Evolutionary conservation across 129 eudicot species (phyloP), one percentile per base, ranked within the genome.

Genomic region (Helianthus annuus): DNA sequence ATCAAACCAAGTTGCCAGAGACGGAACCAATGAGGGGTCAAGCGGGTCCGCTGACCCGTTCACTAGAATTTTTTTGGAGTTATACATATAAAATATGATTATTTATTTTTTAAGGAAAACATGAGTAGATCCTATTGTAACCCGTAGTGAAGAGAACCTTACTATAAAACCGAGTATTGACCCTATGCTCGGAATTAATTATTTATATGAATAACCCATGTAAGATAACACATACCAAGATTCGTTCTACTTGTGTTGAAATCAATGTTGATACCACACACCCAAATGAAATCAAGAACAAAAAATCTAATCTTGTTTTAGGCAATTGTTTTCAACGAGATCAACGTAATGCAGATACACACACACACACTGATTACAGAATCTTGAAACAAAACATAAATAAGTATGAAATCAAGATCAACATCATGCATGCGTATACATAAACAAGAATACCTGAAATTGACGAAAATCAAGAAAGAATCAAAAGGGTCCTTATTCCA

Each of bases 401-500:
- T 29, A 34, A 60, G 14, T 17, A 6, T 44, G 16, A 72, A 59
- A 72, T 66, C 60, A 55, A 39, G 66, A 19, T 56, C 32, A 46
- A 42, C 32, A 64, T 14, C 9, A 40, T 17, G 34, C 69, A 64
- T 22, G 42, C 15, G 51, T 10, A 69, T 9, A 8, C 11, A 68
- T 0, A 61, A 24, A 61, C 0, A 42, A 59, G 19, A 39, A 38
- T 16, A 72, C 22, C 17, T 77, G 72, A 61, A 61, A 49, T 29
- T 5, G 71, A 70, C 51, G 38, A 54, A 77, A 45, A 53, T 42
- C 72, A 64, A 11, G 48, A 77, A 49, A 48, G 5, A 12, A 40
- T 48, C 45, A 42, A 71, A 63, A 59, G 72, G 61, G 45, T 77
- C 5, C 52, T 52, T 63, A 78, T 11, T 24, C 14, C 81, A 71